phyloP scores from a whole-genome alignment of 306 rosid genomes.

The Abrus precatorius region DNA sequence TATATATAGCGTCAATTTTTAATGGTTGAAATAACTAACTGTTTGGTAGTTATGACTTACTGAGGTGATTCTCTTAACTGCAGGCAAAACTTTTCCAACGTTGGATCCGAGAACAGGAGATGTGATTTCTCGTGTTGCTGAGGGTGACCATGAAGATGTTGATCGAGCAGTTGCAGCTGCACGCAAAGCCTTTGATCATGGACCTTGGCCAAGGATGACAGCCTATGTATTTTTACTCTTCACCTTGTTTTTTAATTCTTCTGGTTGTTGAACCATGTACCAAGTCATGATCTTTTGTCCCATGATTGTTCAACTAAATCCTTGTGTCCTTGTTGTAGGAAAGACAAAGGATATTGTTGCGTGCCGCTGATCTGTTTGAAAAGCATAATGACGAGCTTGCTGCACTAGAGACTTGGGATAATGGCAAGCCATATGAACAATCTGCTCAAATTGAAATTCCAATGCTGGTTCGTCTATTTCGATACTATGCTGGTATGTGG shows the following conservation, averaged over 20 bases:
- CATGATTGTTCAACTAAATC: not conserved
- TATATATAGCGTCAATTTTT: too few species aligned
- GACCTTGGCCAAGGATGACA: slow-evolving; percentile 91
- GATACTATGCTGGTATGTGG: slow-evolving; percentile 78
- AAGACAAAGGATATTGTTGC: slow-evolving; percentile 65
- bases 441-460: slow-evolving; percentile 69
- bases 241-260: not conserved
- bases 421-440: slow-evolving; percentile 84
- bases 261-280: not conserved
- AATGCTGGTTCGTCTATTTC: slow-evolving; percentile 64
- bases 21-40: too few species aligned
- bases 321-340: slow-evolving; percentile 55
- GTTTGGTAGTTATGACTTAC: not conserved
- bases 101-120: slow-evolving; percentile 82
- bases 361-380: slow-evolving; percentile 83
- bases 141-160: slow-evolving; percentile 75
- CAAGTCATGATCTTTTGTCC: slow-evolving; percentile 8
- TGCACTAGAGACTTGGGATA: slow-evolving; percentile 85
- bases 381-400: slow-evolving; percentile 75
- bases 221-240: slow-evolving; percentile 66
- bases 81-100: slow-evolving; percentile 80
- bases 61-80: slow-evolving; percentile 27
- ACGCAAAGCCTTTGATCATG: slow-evolving; percentile 82
- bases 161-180: slow-evolving; percentile 81
- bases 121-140: slow-evolving; percentile 75